A percentile compares a stretch with the other conserved stretches of the same genome.
Evolutionary conservation across 75 land plant species (phyloP).

Genomic region (Gnetum montanum): DNA sequence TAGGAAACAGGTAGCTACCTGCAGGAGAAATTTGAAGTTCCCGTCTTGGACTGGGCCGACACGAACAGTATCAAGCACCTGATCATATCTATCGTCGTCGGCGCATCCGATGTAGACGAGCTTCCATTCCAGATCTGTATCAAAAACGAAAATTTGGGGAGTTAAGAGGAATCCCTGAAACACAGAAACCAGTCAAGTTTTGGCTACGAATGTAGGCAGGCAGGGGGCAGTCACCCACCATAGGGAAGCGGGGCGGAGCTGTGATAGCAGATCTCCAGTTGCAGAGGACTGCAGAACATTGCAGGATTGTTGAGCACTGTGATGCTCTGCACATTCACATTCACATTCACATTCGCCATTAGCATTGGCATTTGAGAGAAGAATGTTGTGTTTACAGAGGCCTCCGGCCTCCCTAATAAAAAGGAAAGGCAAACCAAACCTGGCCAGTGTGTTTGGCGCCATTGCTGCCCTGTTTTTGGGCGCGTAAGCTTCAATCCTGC

Average conservation of each 20-base stretch:
- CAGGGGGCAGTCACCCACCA: constrained; percentile 27
- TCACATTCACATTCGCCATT: too few species aligned
- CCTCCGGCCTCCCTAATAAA: too few species aligned
- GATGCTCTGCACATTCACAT: constrained; percentile 81
- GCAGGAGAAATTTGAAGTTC: constrained; percentile 83
- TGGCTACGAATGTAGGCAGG: background rate
- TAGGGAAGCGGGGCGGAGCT: constrained; percentile 71
- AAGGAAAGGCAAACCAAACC: too few species aligned
- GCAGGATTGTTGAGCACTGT: constrained; percentile 89
- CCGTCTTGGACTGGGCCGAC: constrained; percentile 97
- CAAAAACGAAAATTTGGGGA: background rate
- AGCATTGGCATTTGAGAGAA: too few species aligned
- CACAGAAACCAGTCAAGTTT: background rate
- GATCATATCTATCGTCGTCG: constrained; percentile 97
- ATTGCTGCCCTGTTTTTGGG: too few species aligned
- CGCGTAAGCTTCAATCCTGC: too few species aligned
- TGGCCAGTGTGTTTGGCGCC: too few species aligned
- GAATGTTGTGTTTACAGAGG: too few species aligned
- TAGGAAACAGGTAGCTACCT: too few species aligned
- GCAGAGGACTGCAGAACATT: constrained; percentile 74
- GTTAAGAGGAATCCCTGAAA: background rate
- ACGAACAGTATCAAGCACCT: constrained; percentile 86
- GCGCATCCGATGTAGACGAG: constrained; percentile 94
- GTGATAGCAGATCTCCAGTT: constrained; percentile 95
- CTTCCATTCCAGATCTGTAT: constrained; percentile 97